phyloP scores from a whole-genome alignment of 306 rosid species.

The Pterocarpus macrocarpus region DNA sequence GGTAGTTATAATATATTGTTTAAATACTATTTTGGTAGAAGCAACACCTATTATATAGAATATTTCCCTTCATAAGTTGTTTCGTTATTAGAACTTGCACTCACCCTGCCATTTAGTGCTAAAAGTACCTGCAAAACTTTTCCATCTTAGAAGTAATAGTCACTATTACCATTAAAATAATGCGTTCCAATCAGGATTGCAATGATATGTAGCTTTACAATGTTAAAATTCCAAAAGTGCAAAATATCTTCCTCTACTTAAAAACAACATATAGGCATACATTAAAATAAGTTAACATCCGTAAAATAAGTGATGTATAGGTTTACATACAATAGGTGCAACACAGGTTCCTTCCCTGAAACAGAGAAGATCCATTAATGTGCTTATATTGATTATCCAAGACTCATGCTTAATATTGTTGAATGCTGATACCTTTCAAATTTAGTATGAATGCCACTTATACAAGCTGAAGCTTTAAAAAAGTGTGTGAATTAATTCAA shows the following conservation, averaged over 20 bases:
- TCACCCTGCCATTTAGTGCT: background rate
- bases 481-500: background rate
- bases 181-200: background rate
- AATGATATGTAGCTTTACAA: background rate
- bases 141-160: background rate
- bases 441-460: background rate
- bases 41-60: background rate
- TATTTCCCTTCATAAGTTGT: background rate
- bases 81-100: background rate
- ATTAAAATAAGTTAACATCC: constrained; percentile 8
- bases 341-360: background rate
- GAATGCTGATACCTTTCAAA: background rate
- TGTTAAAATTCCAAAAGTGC: background rate
- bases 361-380: constrained; percentile 14
- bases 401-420: background rate
- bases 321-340: background rate
- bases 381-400: background rate
- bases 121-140: background rate
- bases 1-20: background rate
- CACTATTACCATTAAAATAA: background rate
- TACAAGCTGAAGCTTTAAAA: background rate
- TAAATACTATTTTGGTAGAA: no score
- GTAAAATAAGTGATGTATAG: background rate
- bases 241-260: background rate
- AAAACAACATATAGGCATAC: background rate